These are phyloP conservation scores for Verticillium dahliae DNA, from an alignment of 2,329 filamentous ascomycete species.

Conservation along the genomic window DNA sequence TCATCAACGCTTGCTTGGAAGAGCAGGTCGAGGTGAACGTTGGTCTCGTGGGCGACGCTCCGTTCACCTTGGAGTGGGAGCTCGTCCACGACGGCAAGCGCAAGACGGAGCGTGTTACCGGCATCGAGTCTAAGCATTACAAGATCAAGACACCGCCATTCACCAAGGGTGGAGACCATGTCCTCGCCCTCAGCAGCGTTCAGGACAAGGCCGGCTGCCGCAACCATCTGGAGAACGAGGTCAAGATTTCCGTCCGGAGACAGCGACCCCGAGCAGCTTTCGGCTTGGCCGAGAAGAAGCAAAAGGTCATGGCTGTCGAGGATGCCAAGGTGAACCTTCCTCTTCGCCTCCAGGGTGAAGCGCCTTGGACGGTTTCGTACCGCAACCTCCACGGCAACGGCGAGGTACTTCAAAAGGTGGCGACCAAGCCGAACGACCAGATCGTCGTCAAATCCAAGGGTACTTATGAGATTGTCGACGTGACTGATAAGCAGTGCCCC, in stretches of 20 bases:
- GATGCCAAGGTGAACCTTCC: constrained; percentile 69
- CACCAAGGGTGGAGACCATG: constrained; percentile 81
- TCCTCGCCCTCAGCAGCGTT: constrained; percentile 75
- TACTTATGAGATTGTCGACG: constrained; percentile 70
- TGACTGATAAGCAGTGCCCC: constrained; percentile 74
- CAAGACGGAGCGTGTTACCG: constrained; percentile 57
- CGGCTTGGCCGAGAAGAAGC: constrained; percentile 75
- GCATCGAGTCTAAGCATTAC: constrained; percentile 56
- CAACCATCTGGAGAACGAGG: constrained; percentile 75
- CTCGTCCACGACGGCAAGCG: constrained; percentile 84
- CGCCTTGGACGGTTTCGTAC: constrained; percentile 77
- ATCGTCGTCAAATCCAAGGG: constrained; percentile 62
- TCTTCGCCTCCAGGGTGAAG: constrained; percentile 76
- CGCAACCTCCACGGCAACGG: constrained; percentile 54
- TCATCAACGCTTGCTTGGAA: constrained; percentile 71
- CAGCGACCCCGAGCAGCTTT: constrained; percentile 85
- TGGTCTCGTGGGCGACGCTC: constrained; percentile 70
- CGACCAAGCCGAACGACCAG: constrained; percentile 57
- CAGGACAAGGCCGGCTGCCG: constrained; percentile 84
- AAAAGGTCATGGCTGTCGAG: constrained; percentile 69
- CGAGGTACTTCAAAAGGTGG: constrained; percentile 38
- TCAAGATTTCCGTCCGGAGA: constrained; percentile 78
- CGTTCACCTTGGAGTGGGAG: constrained; percentile 89
- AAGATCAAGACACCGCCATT: constrained; percentile 72
- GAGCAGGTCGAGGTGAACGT: constrained; percentile 72